These are phyloP conservation scores for Clonostachys solani DNA, from an alignment of 2,329 filamentous ascomycete genomes.

Conservation along the genomic window DNA sequence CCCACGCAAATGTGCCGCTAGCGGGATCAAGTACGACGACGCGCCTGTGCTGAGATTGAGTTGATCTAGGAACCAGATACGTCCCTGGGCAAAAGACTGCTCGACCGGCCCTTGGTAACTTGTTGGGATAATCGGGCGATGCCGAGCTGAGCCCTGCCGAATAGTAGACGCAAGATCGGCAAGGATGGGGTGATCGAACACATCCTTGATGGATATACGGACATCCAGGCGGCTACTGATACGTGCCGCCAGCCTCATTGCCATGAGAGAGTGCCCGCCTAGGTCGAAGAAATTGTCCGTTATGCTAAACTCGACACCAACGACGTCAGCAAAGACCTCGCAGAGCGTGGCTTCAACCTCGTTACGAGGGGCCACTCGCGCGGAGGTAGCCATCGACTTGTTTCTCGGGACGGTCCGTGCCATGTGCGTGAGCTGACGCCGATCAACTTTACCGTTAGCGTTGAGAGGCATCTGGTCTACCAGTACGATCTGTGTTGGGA, in stretches of 20 bases:
- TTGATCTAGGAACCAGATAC: constrained; percentile 8
- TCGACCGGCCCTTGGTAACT: background rate
- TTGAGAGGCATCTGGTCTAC: constrained; percentile 10
- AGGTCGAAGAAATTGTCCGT: constrained; percentile 19
- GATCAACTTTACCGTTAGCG: constrained; percentile 11
- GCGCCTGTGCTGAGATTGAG: constrained; percentile 3
- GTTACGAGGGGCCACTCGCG: no score
- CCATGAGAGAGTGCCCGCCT: constrained; percentile 19
- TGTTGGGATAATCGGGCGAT: background rate
- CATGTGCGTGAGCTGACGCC: background rate
- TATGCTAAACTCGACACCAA: constrained; percentile 2
- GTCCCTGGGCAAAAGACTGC: constrained; percentile 8
- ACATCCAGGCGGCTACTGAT: constrained; percentile 2
- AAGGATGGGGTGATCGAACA: constrained; percentile 12
- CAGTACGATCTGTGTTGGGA: constrained; percentile 6
- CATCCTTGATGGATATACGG: constrained; percentile 9
- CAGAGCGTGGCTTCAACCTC: constrained; percentile 28
- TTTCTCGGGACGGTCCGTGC: no score
- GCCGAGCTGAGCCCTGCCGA: background rate
- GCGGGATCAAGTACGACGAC: constrained; percentile 5
- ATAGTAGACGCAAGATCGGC: background rate
- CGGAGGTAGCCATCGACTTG: no score
- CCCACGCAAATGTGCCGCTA: constrained; percentile 3
- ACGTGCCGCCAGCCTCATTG: constrained; percentile 10
- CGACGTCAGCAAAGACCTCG: constrained; percentile 10